Evolutionary conservation across 1,284 basidiomycete genomes (phyloP), one percentile per base, ranked within the genome.

Genomic region (Exsudoporus floridanus): DNA sequence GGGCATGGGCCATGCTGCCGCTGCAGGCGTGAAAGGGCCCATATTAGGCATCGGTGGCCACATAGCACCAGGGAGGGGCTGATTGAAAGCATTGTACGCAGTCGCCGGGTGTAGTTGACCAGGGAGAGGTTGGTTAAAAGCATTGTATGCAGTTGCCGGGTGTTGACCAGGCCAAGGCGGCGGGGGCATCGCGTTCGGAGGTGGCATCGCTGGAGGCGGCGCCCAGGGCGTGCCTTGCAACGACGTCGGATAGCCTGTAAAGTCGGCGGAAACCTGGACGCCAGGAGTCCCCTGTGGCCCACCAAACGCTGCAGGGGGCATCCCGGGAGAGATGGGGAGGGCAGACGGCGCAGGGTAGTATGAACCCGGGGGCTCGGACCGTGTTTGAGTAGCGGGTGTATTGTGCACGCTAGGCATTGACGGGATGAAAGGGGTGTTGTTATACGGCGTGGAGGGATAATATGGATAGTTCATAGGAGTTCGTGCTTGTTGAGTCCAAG

Each of bases 381-480:
- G 69, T 25, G 52, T 33, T 18, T 64, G 63, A 30, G 33, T 46
- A 19, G 55, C 57, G 12, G 66, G 66, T 7, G 66, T 68, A 6
- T 52, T 49, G 7, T 68, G 63, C 12, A 62, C 28, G 30, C 66
- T 70, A 23, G 69, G 66, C 52, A 59, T 54, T 2, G 60, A 52
- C 4, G 66, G 67, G 12, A 68, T 71, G 44, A 70, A 68, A 6
- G 66, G 70, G 1, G 66, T 67, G 8, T 47, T 49, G 37, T 70
- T 71, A 7, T 58, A 59, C 4, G 68, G 66, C 5, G 66, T 59
- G 13, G 57, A 31, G 1, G 65, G 58, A 42, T 68, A 70, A 47
- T 59, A 67, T 28, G 66, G 66, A 31, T 67, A 71, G 34, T 68
- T 57, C 48, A 61, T 54, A 0, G 68, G 61, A 2, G 66, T 58